A percentile compares a stretch with the other conserved stretches of the same genome.
Evolutionary conservation across 129 eudicot species (phyloP).

Genomic region (Flaveria robusta): DNA sequence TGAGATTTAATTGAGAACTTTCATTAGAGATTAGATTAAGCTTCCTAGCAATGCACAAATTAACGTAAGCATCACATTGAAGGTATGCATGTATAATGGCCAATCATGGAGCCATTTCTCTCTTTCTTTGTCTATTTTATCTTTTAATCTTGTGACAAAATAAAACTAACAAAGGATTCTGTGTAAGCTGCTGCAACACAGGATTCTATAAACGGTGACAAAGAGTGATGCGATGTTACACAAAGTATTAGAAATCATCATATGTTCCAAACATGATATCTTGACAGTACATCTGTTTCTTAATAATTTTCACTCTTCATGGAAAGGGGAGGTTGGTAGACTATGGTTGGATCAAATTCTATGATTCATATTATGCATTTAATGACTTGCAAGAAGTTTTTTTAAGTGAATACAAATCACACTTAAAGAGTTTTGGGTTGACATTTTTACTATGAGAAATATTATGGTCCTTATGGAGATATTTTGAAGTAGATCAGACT

Average conservation of each 20-base stretch:
- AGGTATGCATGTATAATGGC: constrained; percentile 44
- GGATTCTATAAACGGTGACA: constrained; percentile 85
- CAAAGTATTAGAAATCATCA: neutral
- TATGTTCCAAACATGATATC: constrained; percentile 13
- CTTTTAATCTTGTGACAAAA: too few relatives aligned
- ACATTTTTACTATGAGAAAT: too few relatives aligned
- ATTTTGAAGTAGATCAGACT: constrained; percentile 89
- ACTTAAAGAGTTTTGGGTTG: neutral
- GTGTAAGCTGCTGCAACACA: constrained; percentile 93
- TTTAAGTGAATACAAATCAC: neutral
- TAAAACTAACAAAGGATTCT: constrained; percentile 58
- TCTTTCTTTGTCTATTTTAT: neutral
- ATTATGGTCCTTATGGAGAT: constrained; percentile 49
- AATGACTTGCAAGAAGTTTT: neutral
- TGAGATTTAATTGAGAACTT: too few relatives aligned
- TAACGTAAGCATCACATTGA: constrained; percentile 87
- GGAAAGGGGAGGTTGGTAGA: constrained; percentile 92
- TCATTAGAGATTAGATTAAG: constrained; percentile 95
- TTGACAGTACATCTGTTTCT: constrained; percentile 10
- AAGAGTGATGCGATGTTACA: constrained; percentile 44
- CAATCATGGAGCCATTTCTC: constrained; percentile 10
- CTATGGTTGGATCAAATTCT: constrained; percentile 57
- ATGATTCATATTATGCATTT: neutral
- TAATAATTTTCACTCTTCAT: constrained; percentile 60
- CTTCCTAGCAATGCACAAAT: constrained; percentile 93